phyloP scores from a whole-genome alignment of 1,139 yeast species.

The Zygosaccharomyces sapae region DNA sequence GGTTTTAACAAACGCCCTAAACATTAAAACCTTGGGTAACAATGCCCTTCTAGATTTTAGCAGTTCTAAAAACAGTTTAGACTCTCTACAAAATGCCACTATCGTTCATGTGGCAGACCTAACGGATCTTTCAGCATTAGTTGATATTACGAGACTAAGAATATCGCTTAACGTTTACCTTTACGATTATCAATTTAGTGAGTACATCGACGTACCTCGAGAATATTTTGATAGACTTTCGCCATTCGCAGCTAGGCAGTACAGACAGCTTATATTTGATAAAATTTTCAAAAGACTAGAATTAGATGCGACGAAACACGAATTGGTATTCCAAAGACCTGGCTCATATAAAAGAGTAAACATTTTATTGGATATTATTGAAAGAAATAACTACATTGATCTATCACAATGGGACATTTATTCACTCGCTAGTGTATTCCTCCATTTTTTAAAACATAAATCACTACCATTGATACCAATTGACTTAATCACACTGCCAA shows the following conservation, averaged over 20 bases:
- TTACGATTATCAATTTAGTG: constrained; percentile 44
- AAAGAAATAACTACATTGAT: constrained; percentile 52
- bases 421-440: constrained; percentile 52
- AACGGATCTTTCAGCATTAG: constrained; percentile 55
- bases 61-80: constrained; percentile 13
- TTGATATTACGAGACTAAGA: constrained; percentile 73
- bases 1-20: constrained; percentile 58
- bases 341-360: constrained; percentile 52
- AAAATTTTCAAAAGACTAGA: constrained; percentile 48
- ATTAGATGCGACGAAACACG: constrained; percentile 44
- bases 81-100: constrained; percentile 17
- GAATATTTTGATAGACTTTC: constrained; percentile 30
- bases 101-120: constrained; percentile 41
- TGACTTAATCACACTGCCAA: constrained; percentile 44
- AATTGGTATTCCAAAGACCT: constrained; percentile 53
- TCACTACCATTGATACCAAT: constrained; percentile 46
- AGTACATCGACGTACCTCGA: constrained; percentile 37
- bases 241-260: constrained; percentile 35
- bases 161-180: constrained; percentile 71
- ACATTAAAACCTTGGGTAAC: constrained; percentile 41
- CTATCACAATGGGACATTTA: constrained; percentile 60
- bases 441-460: constrained; percentile 46
- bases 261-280: constrained; percentile 38
- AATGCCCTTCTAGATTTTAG: constrained; percentile 12
- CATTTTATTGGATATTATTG: constrained; percentile 50